Base-by-base conservation (phyloP, 148 eudicot genomes). In the Rhododendron griersonianum region DNA sequence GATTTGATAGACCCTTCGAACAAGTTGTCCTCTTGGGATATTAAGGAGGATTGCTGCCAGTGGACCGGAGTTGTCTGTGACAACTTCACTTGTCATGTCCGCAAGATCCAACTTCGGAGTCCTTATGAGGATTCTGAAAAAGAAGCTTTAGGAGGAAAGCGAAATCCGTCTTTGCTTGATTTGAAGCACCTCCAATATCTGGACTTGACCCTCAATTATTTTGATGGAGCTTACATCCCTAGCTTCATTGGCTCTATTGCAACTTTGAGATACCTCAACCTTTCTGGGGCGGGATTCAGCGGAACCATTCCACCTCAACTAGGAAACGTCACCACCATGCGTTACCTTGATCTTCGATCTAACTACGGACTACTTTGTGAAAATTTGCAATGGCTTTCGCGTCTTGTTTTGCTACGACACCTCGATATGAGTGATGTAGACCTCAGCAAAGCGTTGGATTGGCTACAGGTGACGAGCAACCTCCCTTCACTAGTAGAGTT, bases 261-360 rank as follows among this genome's bases (percentile, higher is more conserved):
- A 41, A 41, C 57, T 44, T 23, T 89, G 48, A 80, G 82, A 25
- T 85, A 84, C 84, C 89, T 89, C 65, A 51, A 89, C 37, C 82
- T 89, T 13, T 81, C 86, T 15, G 0, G 0, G 13, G 6, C 80
- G 3, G 1, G 3, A 0, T 82, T 82, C 13, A 0, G 33, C 13
- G 87, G 90, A 21, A 21, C 7, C 7, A 8, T 86, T 75, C 84
- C 81, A 50, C 61, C 23, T 71, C 83, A 45, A 19, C 45, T 88
- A 41, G 85, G 87, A 15, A 82, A 88, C 30, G 86, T 82, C 67
- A 80, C 85, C 21, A 15, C 1, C 11, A 19, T 78, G 5, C 51
- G 57, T n/a, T 45, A 78, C n/a, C 53, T 78, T 21, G 51, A 13
- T 23, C 53, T 78, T 11, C 0, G 5, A 2, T 0, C 0, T n/a